Evolutionary conservation across 345 rosid genomes (phyloP).

Genomic region (Excoecaria cochinchinensis): DNA sequence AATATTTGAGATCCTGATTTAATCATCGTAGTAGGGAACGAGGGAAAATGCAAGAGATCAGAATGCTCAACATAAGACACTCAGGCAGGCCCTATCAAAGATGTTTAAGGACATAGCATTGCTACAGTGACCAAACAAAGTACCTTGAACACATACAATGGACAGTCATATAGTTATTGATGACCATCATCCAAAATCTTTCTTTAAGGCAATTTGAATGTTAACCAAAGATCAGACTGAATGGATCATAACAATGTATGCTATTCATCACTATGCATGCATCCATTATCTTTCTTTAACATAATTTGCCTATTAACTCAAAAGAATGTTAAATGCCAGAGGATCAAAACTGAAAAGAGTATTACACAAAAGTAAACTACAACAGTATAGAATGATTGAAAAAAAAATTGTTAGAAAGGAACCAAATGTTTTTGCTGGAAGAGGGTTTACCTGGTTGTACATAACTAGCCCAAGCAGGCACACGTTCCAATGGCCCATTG

Average conservation of each 20-base stretch:
- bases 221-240: background rate
- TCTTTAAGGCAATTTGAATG: background rate
- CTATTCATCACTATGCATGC: background rate
- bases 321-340: background rate
- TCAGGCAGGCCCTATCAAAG: background rate
- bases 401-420: slow-evolving; percentile 2
- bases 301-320: background rate
- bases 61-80: background rate
- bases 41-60: background rate
- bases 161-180: background rate
- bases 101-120: background rate
- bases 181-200: background rate
- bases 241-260: background rate
- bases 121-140: background rate
- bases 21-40: background rate
- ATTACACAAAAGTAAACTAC: background rate
- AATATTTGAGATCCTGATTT: background rate
- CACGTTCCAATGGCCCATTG: slow-evolving; percentile 80
- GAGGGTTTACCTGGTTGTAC: slow-evolving; percentile 72
- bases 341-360: background rate
- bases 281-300: background rate
- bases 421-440: slow-evolving; percentile 13
- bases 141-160: background rate
- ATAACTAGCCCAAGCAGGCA: slow-evolving; percentile 97
- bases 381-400: background rate